Conservation (phyloP, 192 early-diverging fungal genomes). For the Rhizophagus clarus region DNA sequence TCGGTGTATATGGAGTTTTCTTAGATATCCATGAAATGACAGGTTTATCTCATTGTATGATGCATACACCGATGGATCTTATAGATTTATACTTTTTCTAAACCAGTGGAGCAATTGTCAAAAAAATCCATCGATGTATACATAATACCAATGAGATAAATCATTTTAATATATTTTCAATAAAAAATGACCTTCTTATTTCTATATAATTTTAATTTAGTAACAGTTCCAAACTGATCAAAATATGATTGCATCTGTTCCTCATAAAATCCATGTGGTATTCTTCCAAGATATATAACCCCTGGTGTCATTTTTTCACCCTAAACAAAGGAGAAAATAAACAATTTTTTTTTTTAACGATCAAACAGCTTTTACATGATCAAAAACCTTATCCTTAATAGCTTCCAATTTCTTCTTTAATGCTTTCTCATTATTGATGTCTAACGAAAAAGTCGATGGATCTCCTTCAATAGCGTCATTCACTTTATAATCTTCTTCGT, state of each 20-base stretch:
- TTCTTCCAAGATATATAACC: slow-evolving; percentile 85
- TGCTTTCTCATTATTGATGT: neutral
- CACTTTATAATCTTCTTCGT: neutral
- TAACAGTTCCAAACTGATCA: slow-evolving; percentile 88
- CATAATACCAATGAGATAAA: too few species aligned
- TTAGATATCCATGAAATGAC: too few species aligned
- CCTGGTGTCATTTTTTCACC: slow-evolving; percentile 51
- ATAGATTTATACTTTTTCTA: too few species aligned
- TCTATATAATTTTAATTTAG: slow-evolving; percentile 75
- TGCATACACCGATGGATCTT: too few species aligned
- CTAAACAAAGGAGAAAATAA: neutral
- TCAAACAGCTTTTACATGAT: neutral
- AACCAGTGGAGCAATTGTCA: too few species aligned
- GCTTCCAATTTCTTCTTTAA: neutral
- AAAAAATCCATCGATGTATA: too few species aligned
- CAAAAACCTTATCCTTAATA: neutral
- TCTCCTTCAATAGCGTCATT: neutral
- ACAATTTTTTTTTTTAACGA: too few species aligned
- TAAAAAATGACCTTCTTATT: slow-evolving; percentile 81
- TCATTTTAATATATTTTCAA: too few species aligned
- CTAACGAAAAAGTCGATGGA: neutral
- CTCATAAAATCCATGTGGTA: slow-evolving; percentile 97
- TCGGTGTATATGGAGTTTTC: too few species aligned
- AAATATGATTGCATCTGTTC: slow-evolving; percentile 90
- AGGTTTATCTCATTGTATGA: too few species aligned